Evolutionary conservation across 108 stramenopile genomes (phyloP).

Genomic region (Cyclotella choctawhatcheeana): DNA sequence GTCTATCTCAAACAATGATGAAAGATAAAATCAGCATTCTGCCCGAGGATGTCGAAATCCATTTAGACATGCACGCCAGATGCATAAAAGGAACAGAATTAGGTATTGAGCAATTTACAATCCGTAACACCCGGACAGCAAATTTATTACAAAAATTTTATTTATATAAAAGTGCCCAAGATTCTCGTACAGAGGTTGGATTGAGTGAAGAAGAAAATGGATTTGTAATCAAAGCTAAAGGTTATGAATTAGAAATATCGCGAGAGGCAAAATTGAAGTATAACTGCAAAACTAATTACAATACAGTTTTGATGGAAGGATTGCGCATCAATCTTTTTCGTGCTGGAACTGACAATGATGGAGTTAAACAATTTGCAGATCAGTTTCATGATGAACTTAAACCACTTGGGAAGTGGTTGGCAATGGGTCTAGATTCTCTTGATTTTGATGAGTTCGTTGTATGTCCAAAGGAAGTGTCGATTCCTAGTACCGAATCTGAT

Average conservation of each 20-base stretch:
- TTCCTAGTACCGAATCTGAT: not conserved
- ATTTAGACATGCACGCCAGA: conserved; percentile 18
- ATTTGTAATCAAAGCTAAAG: conserved; percentile 10
- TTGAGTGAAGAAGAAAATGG: not conserved
- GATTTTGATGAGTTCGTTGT: conserved; percentile 20
- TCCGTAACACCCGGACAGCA: not conserved
- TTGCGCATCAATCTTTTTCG: conserved; percentile 65
- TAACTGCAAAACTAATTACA: not conserved
- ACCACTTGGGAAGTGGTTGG: conserved; percentile 43
- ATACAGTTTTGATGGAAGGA: conserved; percentile 24
- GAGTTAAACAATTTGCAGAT: conserved; percentile 54
- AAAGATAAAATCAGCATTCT: not conserved
- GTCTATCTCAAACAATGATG: not conserved
- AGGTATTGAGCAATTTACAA: conserved; percentile 20
- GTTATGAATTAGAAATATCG: not conserved
- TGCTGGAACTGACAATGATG: conserved; percentile 87
- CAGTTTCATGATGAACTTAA: conserved; percentile 38
- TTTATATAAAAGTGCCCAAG: too few relatives aligned
- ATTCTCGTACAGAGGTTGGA: too few relatives aligned
- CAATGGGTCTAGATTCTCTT: conserved; percentile 37
- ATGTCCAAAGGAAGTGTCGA: not conserved
- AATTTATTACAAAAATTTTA: too few relatives aligned
- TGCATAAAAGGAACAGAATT: not conserved
- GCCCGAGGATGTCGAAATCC: not conserved
- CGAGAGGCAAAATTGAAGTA: conserved; percentile 19